Evolutionary conservation across 768 basidiomycete species (phyloP), one percentile per base, ranked within the genome.

Genomic region (Calocera cornea): DNA sequence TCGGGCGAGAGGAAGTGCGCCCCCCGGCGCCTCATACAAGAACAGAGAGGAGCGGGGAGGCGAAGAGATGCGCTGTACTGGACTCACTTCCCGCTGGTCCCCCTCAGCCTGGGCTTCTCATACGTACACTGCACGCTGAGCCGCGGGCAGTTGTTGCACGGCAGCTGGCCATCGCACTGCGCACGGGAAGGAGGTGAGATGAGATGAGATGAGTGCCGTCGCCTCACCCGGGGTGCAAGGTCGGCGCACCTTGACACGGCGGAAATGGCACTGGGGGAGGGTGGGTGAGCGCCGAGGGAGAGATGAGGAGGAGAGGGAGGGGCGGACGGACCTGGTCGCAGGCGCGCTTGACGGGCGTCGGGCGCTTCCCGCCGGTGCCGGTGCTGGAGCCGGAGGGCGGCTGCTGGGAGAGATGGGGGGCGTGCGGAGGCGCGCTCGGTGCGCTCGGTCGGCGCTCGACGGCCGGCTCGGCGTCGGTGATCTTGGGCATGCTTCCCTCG

Each of bases 41-140:
- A 41, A 41, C 19, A 19, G 40, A 41, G 10, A 41, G 40, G 40
- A 41, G 10, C 19, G 40, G 40, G 40, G 11, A 41, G n/a, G n/a
- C n/a, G n/a, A n/a, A n/a, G n/a, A n/a, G n/a, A 41, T 41, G 40
- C 40, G 40, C 11, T 41, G n/a, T 2, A 17, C 2, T 19, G 19
- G 2, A 68, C 68, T 68, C n/a, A 72, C 71, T 67, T 66, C 33
- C 70, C 70, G 12, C 68, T 54, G 7, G 71, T 70, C 44, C 72
- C 72, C 67, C 70, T 72, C 5, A 69, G 69, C 36, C 63, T 14
- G 12, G 71, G 72, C 14, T 73, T 73, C 19, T 67, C 40, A 54
- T 67, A 73, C 16, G 72, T 70, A 41, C 72, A 73, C 22, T 22
- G 40, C 16, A 49, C 41, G 24, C 38, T 1, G 12, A 38, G 54